These are phyloP conservation scores for Apiotrichum porosum DNA, from an alignment of 1,284 basidiomycete genomes.

Conservation along the genomic window DNA sequence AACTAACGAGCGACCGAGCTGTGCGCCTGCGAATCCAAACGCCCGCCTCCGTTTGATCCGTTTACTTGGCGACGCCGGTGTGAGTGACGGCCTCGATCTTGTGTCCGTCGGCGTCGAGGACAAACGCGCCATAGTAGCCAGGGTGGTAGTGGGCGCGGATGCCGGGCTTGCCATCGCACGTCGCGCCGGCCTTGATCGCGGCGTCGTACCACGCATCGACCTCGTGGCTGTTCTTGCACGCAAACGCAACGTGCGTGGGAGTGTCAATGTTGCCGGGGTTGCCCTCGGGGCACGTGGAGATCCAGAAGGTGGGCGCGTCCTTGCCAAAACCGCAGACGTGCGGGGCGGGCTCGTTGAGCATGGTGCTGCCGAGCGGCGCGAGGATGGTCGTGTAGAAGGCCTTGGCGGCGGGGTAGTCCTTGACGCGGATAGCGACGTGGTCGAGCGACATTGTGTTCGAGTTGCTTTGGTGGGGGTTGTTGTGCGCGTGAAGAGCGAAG, in stretches of 20 bases:
- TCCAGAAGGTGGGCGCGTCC: conserved; percentile 12
- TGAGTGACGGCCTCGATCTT: conserved; percentile 17
- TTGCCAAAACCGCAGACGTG: conserved; percentile 9
- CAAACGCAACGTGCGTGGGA: conserved; percentile 10
- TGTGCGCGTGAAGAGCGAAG: no score
- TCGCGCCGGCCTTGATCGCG: conserved; percentile 12
- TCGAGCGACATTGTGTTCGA: conserved; percentile 14
- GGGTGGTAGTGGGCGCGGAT: conserved; percentile 13
- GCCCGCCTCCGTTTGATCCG: no score
- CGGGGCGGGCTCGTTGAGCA: conserved; percentile 7
- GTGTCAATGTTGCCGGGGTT: background rate
- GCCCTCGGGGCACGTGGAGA: background rate
- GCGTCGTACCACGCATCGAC: conserved; percentile 16
- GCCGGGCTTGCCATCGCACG: conserved; percentile 14
- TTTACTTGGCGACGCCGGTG: no score
- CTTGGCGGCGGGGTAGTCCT: conserved; percentile 10
- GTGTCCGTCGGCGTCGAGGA: conserved; percentile 13
- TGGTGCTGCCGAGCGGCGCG: conserved; percentile 2
- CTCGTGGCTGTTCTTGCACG: background rate
- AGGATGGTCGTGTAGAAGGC: conserved; percentile 10
- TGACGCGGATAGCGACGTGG: conserved; percentile 11
- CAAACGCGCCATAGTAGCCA: conserved; percentile 18
- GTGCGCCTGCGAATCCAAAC: no score
- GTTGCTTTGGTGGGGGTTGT: no score
- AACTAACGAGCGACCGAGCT: no score